Base-by-base conservation (phyloP, 2,329 filamentous ascomycete genomes). In the Coleophoma eucalyptorum region DNA sequence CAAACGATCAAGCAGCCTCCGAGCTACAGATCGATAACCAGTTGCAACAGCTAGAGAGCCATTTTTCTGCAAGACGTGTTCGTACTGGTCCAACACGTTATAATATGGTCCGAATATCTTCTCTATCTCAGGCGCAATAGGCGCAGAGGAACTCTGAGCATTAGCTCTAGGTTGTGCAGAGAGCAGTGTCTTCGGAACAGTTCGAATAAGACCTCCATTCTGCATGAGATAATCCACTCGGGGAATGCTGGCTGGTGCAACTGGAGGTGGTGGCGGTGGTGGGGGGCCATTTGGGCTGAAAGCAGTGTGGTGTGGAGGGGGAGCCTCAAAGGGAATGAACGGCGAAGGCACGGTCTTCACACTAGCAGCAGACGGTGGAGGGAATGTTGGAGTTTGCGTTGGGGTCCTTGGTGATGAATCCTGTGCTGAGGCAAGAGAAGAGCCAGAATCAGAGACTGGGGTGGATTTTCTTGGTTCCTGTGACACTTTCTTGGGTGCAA, bases 31-130 rank as follows among this genome's bases (percentile, higher is more conserved):
- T 49, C 90, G 84, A 67, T 97, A 96, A 5, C 94, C 94, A 0
- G 93, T 97, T 15, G 94, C 94, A 2, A 97, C 94, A 2, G 94
- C 94, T 5, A 99, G 74, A 0, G 93, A 97, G 3, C 94, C 94
- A 60, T 88, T 90, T 55, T 87, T 91, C 40, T 79, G 75, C 55
- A 97, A 78, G 4, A 99, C 92, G 3, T 81, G 79, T 56, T 87
- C 81, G 65, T 96, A 97, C 63, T 96, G 88, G 58, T 96, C 88
- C 19, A 99, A 77, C 2, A 97, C 77, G 56, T 83, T 86, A 66
- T 89, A 87, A 58, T 94, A 90, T 0, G 90, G 90, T 4, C 87
- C 81, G 64, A 97, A 97, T 5, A 97, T 75, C 13, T 81, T 83
- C 46, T 87, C 81, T 18, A 88, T 82, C 48, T 88, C 84, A 1